Conservation (phyloP, 331 rosid genomes). For the Rosa hybrid region DNA sequence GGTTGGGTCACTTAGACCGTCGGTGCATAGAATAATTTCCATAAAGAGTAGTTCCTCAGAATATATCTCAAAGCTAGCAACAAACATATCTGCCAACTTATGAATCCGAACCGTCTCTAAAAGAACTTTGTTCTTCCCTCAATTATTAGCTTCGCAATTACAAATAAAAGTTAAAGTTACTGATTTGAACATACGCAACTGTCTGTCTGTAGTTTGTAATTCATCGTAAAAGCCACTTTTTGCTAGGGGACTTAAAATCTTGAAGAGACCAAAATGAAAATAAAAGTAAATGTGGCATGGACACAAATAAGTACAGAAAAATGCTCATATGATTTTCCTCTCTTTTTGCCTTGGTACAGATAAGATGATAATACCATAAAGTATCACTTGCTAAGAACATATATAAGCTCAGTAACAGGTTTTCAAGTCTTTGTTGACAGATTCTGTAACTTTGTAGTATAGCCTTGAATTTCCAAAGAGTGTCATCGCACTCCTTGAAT, state of each 20-base stretch:
- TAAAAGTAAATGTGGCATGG: background rate
- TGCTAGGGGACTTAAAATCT: background rate
- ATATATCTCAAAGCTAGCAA: conserved; percentile 96
- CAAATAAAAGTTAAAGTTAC: conserved; percentile 38
- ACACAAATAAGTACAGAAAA: background rate
- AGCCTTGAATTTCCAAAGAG: no score
- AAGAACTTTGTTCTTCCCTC: conserved; percentile 96
- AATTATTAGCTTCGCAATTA: conserved; percentile 75
- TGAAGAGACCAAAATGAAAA: background rate
- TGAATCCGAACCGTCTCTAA: conserved; percentile 93
- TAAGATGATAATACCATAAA: conserved; percentile 18
- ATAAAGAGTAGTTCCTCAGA: conserved; percentile 87
- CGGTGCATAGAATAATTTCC: no score
- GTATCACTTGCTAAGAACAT: conserved; percentile 60
- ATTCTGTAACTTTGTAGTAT: no score
- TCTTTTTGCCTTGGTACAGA: conserved; percentile 13
- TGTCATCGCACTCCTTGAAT: no score
- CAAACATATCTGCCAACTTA: conserved; percentile 95
- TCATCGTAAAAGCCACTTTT: background rate
- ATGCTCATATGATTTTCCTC: background rate
- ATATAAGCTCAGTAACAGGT: conserved; percentile 80
- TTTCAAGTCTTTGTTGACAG: no score
- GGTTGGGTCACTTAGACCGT: no score
- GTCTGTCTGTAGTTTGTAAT: background rate
- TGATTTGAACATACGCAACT: conserved; percentile 7